These are phyloP conservation scores for Camelina sativa DNA, from an alignment of 345 rosid species.

Conservation along the genomic window DNA sequence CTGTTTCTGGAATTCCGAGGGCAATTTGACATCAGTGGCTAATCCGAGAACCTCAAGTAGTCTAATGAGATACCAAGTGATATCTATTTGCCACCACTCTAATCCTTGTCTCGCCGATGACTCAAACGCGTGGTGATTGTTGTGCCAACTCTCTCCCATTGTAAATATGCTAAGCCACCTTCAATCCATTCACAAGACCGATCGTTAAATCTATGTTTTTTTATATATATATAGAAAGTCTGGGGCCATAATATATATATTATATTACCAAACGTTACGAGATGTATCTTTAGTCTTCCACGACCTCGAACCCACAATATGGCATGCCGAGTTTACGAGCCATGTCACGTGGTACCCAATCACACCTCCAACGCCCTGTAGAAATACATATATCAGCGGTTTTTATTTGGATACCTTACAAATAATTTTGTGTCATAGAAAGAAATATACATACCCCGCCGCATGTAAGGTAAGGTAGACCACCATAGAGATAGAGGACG, in stretches of 20 bases:
- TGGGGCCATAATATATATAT: too few relatives aligned
- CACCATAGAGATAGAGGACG: conserved; percentile 63
- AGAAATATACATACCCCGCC: conserved; percentile 65
- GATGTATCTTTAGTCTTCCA: conserved; percentile 88
- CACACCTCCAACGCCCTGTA: conserved; percentile 67
- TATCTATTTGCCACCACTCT: conserved; percentile 90
- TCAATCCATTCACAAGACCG: not conserved
- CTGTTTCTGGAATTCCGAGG: conserved; percentile 56
- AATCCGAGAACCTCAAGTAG: conserved; percentile 62
- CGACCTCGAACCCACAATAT: conserved; percentile 78
- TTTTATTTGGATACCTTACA: not conserved
- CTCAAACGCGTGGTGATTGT: conserved; percentile 83
- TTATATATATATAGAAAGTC: not conserved
- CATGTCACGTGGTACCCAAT: conserved; percentile 78
- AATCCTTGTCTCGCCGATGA: conserved; percentile 82
- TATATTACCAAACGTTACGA: conserved; percentile 70
- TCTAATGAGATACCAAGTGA: conserved; percentile 74
- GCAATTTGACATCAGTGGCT: conserved; percentile 77
- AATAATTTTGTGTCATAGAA: not conserved
- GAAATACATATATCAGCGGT: not conserved
- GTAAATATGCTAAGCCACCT: conserved; percentile 88
- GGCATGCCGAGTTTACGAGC: conserved; percentile 88
- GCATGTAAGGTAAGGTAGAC: conserved; percentile 80
- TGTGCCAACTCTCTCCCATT: conserved; percentile 96
- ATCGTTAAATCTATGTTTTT: not conserved